Evolutionary conservation across 2,329 filamentous ascomycete species (phyloP).

Genomic region (Scedosporium boydii): DNA sequence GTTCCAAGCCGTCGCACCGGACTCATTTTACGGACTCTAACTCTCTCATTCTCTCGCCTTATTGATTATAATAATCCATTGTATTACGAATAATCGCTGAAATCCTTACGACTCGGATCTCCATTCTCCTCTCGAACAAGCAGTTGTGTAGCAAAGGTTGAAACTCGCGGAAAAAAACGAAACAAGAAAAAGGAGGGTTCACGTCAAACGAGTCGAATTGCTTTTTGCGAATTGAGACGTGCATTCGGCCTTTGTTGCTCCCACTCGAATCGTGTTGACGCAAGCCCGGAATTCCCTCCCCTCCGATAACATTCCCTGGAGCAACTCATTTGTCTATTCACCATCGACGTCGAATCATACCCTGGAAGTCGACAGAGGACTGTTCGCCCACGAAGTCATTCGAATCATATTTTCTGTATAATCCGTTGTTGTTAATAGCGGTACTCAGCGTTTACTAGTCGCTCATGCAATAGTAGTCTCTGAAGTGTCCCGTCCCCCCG

Average conservation of each 20-base stretch:
- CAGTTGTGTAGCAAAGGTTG: neutral
- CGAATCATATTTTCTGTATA: neutral
- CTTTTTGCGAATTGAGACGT: neutral
- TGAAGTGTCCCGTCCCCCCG: neutral
- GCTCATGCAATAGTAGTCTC: neutral
- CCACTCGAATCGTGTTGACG: neutral
- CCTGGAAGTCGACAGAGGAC: neutral
- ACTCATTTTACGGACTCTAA: neutral
- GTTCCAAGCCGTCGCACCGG: neutral
- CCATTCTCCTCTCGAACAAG: neutral
- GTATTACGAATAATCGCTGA: neutral
- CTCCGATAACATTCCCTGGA: too few relatives aligned
- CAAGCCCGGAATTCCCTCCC: too few relatives aligned
- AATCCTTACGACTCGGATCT: neutral
- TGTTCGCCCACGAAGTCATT: neutral
- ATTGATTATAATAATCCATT: neutral
- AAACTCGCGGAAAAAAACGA: neutral
- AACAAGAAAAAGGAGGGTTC: neutral
- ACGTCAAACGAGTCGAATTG: neutral
- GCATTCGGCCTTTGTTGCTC: neutral
- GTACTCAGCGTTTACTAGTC: neutral
- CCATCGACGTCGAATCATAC: too few relatives aligned
- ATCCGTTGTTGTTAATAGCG: neutral
- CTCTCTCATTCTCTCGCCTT: neutral
- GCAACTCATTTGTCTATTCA: too few relatives aligned